Conservation (phyloP, 83 land plant species). For the Picea engelmannii region DNA sequence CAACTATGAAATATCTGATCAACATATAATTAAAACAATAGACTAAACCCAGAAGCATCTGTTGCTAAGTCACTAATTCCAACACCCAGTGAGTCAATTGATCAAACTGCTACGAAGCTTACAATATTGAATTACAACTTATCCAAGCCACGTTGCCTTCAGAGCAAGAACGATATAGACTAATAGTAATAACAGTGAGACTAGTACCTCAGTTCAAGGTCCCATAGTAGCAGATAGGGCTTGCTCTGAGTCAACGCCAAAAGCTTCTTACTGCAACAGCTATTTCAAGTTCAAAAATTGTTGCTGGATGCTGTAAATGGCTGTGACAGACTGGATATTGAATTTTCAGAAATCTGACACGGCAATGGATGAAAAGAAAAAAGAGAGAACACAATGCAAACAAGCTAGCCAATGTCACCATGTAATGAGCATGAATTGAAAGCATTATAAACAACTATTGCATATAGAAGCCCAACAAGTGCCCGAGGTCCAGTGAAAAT, state of each 20-base stretch:
- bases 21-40: no score
- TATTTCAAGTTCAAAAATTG: slow-evolving; percentile 53
- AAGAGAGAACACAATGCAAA: slow-evolving; percentile 38
- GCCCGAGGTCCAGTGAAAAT: slow-evolving; percentile 44
- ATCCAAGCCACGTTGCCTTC: slow-evolving; percentile 15
- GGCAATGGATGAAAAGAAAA: slow-evolving; percentile 32
- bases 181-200: slow-evolving; percentile 23
- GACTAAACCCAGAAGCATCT: no score
- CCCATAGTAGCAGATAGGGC: slow-evolving; percentile 54
- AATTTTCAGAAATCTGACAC: slow-evolving; percentile 30
- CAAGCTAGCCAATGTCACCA: slow-evolving; percentile 32
- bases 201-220: slow-evolving; percentile 48
- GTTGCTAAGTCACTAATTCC: no score
- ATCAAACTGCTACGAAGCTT: no score
- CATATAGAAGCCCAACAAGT: slow-evolving; percentile 41
- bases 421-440: slow-evolving; percentile 43
- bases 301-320: slow-evolving; percentile 51
- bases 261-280: slow-evolving; percentile 54
- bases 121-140: no score
- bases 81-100: no score
- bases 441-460: slow-evolving; percentile 57
- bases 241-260: slow-evolving; percentile 40
- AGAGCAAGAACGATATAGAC: slow-evolving; percentile 30
- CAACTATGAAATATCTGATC: no score
- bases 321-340: slow-evolving; percentile 34